Base-by-base conservation (phyloP, 768 basidiomycete genomes). In the Russula abietina region DNA sequence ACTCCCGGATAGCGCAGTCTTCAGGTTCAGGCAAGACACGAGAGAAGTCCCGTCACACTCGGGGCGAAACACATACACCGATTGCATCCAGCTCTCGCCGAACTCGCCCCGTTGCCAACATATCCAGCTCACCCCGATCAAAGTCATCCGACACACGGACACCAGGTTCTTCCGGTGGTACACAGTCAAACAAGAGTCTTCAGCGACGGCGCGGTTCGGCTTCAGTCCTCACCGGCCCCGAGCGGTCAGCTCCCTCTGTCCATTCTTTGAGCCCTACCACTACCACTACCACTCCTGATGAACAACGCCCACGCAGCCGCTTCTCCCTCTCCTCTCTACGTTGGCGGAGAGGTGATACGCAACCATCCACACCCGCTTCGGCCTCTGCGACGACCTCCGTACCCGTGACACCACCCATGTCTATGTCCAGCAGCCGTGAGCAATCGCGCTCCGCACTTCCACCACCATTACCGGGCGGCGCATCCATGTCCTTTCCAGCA, bases 251-350 rank as follows among this genome's bases (percentile, higher is more conserved):
- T 1, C 45, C 55, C 2, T 66, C 65, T 9, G 28, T 59, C 17
- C 65, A 56, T n/a, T 68, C 67, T 19, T 57, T 60, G 55, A 60
- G 61, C 32, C 58, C 65, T 17, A 49, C 48, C 16, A 28, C 32
- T 3, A 54, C 53, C 57, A 49, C 26, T 17, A n/a, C 33, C 5
- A 45, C 48, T 12, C 36, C 36, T 52, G 65, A 63, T 19, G 60
- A 62, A 4, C 54, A 57, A 1, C 60, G 65, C 2, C 60, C 67
- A n/a, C 59, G 59, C 14, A 62, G 65, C 45, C 67, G 67, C n/a
- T 68, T 68, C 55, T 68, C 67, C 26, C 58, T 68, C n/a, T 36
- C 61, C 28, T 60, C 60, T 16, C 53, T 68, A 17, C 55, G 64
- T n/a, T 66, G 60, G 55, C 61, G 67, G 12, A 55, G 65, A 14